Percentiles rank a stretch among this genome's conserved stretches.
Evolutionary conservation across 228 moss, liverwort and hornwort genomes (phyloP).

Genomic region (Sphagnum magellanicum): DNA sequence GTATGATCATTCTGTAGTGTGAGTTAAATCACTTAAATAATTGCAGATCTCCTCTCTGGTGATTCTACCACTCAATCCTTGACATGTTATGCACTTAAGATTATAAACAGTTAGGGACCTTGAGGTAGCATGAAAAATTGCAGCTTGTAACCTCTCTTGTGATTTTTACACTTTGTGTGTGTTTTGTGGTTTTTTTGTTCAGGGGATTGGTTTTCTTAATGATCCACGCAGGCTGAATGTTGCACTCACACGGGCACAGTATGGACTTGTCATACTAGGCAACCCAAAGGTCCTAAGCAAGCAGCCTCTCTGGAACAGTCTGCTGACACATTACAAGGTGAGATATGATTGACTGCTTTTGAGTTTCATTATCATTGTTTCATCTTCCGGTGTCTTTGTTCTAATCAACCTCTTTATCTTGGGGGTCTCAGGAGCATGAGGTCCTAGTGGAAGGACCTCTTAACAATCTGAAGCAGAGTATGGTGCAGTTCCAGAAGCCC

Average conservation of each 20-base stretch:
- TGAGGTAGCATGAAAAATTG: no score
- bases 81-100: no score
- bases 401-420: background rate
- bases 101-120: no score
- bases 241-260: slow-evolving; percentile 51
- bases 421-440: slow-evolving; percentile 36
- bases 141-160: background rate
- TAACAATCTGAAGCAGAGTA: slow-evolving; percentile 65
- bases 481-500: slow-evolving; percentile 67
- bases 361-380: no score
- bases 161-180: background rate
- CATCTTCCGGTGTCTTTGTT: background rate
- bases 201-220: slow-evolving; percentile 67
- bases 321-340: slow-evolving; percentile 64
- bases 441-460: slow-evolving; percentile 62
- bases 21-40: no score
- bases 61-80: no score
- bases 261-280: slow-evolving; percentile 52
- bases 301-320: slow-evolving; percentile 62
- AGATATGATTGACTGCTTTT: background rate
- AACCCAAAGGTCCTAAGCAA: slow-evolving; percentile 68
- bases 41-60: no score
- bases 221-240: slow-evolving; percentile 65
- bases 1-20: slow-evolving; percentile 4
- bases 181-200: background rate